Evolutionary conservation across 1,284 basidiomycete genomes (phyloP), one percentile per base, ranked within the genome.

Genomic region (Omphalotus olearius): DNA sequence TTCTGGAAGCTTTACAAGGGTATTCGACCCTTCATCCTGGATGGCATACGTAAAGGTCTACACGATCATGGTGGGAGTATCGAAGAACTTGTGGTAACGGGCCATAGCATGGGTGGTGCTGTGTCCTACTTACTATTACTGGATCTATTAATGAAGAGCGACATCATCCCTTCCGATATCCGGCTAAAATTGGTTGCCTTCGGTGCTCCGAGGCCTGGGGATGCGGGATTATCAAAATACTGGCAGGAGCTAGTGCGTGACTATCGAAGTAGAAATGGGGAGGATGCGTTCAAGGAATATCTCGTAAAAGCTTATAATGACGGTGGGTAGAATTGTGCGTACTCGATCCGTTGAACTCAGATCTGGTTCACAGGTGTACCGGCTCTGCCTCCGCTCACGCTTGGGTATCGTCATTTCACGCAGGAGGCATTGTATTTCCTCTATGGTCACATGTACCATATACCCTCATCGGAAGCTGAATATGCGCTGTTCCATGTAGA

Each of bases 301-400:
- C 70, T 69, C 37, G 69, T 80, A 18, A 80, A 78, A 60, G 76
- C 67, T 4, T 77, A 75, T 56, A 80, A 80, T 55, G 79, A 83
- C 60, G 79, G 79, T 76, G 55, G 43, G 69, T 58, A 46, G 20
- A 26, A 30, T 56, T 43, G 51, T 37, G 16, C 23, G 38, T 30
- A 11, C 18, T 36, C 30, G 20, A 23, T 28, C 44, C 48, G 30
- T 54, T 6, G 16, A 28, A 28, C 40, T 46, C 23, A 17, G 11
- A 26, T 40, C 3, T 9, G 51, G 18, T 51, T 30, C 38, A 35
- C 50, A 81, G 80, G 79, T 51, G 77, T 79, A 14, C 76, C 76
- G 37, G 65, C 76, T 6, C 63, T 83, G 11, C 79, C 79, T 17
- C 78, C 77, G 25, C 60, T 62, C 16, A 57, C 60, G 16, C 57